These are phyloP conservation scores for Leccinum pallidistipes DNA, from an alignment of 1,284 basidiomycete genomes.

Conservation along the genomic window DNA sequence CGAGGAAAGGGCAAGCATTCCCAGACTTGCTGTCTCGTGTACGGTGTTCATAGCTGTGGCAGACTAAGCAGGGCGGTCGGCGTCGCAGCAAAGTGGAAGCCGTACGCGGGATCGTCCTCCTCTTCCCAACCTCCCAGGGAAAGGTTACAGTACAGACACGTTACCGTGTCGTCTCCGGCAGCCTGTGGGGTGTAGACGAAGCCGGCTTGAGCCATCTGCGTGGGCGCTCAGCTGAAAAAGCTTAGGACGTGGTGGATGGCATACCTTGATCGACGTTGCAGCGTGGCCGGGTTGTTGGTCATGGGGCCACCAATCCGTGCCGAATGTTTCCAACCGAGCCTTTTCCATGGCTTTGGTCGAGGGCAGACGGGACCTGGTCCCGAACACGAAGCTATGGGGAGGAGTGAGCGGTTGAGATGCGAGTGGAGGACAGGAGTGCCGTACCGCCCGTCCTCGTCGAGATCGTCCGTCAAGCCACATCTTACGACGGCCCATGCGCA, in stretches of 20 bases:
- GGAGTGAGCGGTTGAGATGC: not conserved
- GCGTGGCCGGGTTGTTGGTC: constrained; percentile 62
- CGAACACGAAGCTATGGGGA: constrained; percentile 51
- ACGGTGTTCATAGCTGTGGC: constrained; percentile 60
- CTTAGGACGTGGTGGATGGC: constrained; percentile 13
- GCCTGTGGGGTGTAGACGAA: constrained; percentile 73
- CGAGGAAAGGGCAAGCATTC: constrained; percentile 54
- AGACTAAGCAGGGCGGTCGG: constrained; percentile 11
- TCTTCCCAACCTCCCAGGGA: constrained; percentile 79
- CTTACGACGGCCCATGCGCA: constrained; percentile 80
- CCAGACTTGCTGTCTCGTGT: constrained; percentile 52
- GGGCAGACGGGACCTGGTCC: constrained; percentile 61
- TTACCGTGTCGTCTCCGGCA: constrained; percentile 68
- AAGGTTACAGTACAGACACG: constrained; percentile 76
- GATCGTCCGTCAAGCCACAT: constrained; percentile 61
- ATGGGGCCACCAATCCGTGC: constrained; percentile 68
- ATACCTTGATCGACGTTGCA: constrained; percentile 69
- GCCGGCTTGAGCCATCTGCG: constrained; percentile 80
- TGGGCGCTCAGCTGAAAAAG: constrained; percentile 1
- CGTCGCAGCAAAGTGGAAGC: not conserved
- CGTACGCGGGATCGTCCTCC: constrained; percentile 77
- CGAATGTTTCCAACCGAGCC: constrained; percentile 70
- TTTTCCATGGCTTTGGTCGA: constrained; percentile 65
- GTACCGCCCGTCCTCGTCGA: constrained; percentile 57
- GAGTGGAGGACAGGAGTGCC: constrained; percentile 22